Evolutionary conservation across 2,329 filamentous ascomycete species (phyloP).

Genomic region (Colletotrichum limetticola): DNA sequence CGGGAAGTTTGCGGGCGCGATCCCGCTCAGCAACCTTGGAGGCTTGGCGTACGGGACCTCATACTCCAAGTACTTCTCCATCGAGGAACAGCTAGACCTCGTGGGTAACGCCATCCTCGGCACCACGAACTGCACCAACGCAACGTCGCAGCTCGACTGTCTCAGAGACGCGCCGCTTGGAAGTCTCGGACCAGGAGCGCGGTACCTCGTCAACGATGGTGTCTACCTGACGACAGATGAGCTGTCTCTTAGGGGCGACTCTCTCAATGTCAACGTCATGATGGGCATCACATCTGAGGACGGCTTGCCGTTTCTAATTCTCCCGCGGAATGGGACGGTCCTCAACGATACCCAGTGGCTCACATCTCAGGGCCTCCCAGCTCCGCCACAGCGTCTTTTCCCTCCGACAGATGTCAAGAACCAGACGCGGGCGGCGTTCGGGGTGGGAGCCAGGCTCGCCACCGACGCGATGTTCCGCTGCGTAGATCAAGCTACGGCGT

Average conservation of each 20-base stretch:
- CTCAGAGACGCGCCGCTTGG: conserved; percentile 58
- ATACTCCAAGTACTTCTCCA: conserved; percentile 68
- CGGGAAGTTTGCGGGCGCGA: conserved; percentile 59
- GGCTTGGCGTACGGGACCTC: conserved; percentile 64
- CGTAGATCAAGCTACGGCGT: conserved; percentile 67
- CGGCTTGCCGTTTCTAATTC: conserved; percentile 63
- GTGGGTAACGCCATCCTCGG: conserved; percentile 62
- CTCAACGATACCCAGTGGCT: conserved; percentile 46
- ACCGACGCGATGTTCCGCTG: conserved; percentile 71
- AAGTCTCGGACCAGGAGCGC: conserved; percentile 52
- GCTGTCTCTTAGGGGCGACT: conserved; percentile 56
- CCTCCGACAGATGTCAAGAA: conserved; percentile 59
- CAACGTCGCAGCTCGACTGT: conserved; percentile 61
- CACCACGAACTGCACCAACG: conserved; percentile 61
- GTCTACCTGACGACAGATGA: conserved; percentile 61
- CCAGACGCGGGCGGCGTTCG: conserved; percentile 64
- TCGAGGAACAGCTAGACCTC: conserved; percentile 59
- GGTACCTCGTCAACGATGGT: conserved; percentile 69
- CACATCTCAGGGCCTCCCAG: conserved; percentile 43
- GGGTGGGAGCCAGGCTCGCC: conserved; percentile 62
- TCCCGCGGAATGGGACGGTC: conserved; percentile 45
- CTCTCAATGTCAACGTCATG: conserved; percentile 63
- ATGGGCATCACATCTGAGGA: conserved; percentile 67
- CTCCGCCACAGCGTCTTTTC: conserved; percentile 55
- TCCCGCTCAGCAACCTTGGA: conserved; percentile 54